Evolutionary conservation across 2,329 filamentous ascomycete species (phyloP), one percentile per base, ranked within the genome.

Genomic region (Apiospora kogelbergensis): DNA sequence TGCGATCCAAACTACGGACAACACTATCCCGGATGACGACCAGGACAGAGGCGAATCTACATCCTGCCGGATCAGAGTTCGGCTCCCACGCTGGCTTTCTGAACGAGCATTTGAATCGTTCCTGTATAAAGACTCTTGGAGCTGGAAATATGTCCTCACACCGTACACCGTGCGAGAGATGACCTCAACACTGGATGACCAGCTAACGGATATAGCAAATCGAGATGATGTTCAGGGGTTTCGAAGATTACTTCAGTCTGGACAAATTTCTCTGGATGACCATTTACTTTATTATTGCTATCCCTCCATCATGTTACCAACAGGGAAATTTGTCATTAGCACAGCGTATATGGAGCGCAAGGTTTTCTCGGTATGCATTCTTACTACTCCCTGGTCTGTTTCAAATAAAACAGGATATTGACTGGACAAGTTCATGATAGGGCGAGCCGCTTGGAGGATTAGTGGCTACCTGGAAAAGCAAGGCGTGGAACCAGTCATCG

Each of bases 281-380:
- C 48, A 17, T 9, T 57, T 57, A 6, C 20, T 26, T 5, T 10
- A 41, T 11, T n/a, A n/a, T n/a, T n/a, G n/a, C n/a, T n/a, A n/a
- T n/a, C 40, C 9, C 11, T 7, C 40, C 17, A 3, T 11, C 3
- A 15, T 15, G 17, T 2, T 15, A 3, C 10, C 37, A 26, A 48
- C 10, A 26, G 46, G 46, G 13, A 24, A 48, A n/a, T 7, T 1
- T 3, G 6, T 26, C 15, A 9, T 33, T 10, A 57, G 7, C 46
- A 3, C 1, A 17, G 0, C 17, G 6, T n/a, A 2, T n/a, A 9
- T 1, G 2, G 26, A 57, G 7, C 1, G n/a, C 7, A 1, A 10
- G 17, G 2, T 11, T 60, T 60, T 60, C 26, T 60, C 53, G 3
- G 53, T 60, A 6, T 37, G 48, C n/a, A 4, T 2, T 15, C 40